Base-by-base conservation (phyloP, 768 basidiomycete species). In the Macrolepiota dolichaula region DNA sequence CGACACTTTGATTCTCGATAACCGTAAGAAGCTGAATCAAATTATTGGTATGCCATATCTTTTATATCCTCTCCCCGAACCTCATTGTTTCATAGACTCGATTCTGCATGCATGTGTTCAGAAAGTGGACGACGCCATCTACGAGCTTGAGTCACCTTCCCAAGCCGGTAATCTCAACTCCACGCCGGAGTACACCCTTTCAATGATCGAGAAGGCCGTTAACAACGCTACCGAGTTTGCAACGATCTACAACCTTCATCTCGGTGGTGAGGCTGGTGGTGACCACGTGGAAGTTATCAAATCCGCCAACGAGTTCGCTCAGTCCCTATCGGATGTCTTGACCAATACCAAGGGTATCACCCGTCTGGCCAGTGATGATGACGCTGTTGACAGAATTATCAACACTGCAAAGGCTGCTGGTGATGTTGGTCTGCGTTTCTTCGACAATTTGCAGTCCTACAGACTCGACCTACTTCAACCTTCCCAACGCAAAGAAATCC, bases 241-340 rank as follows among this genome's bases (percentile, higher is more conserved):
- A 10, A 92, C 91, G 17, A 81, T 94, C 60, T 98, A 94, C 79
- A 94, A 94, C 71, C 85, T 97, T 10, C 93, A 92, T 74, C 83
- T 98, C 22, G 83, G 87, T 62, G 89, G 89, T 24, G 94, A 96
- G 65, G 78, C 79, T 47, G 96, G 96, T 35, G 97, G 96, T 9
- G 93, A 97, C 56, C 87, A 98, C 70, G 97, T 99, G 63, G 94
- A 97, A 54, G 97, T 98, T 59, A 98, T 99, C 80, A 97, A 97
- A 75, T 87, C 90, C 52, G 94, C 96, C 62, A 98, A 98, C 75
- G 95, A 96, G 69, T 87, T 98, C 59, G 96, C 96, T 0, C 97
- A 99, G 74, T 87, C 91, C 5, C 78, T 98, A 50, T 81, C 92
- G 2, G 97, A 99, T 61, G 95, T 97, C 46, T 77, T 99, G 60